Percentiles rank a stretch among this genome's conserved stretches.
phyloP scores from a whole-genome alignment of 345 rosid genomes.

The Populus simonii region DNA sequence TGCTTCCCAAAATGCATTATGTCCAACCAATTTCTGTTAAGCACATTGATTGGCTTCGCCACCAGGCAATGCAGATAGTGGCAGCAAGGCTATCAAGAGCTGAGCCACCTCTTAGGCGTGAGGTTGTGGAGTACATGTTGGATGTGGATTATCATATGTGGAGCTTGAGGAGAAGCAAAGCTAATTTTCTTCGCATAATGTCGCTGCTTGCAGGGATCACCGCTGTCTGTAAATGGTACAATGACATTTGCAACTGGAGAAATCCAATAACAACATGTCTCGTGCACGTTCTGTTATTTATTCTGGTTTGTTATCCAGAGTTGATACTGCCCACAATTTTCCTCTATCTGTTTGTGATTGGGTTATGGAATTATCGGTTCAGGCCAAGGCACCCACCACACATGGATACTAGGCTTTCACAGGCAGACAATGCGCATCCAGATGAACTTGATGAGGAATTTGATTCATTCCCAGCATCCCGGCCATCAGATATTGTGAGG shows the following conservation, averaged over 20 bases:
- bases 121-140: constrained; percentile 30
- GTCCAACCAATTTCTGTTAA: constrained; percentile 27
- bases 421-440: constrained; percentile 19
- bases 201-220: constrained; percentile 18
- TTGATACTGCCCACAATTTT: constrained; percentile 28
- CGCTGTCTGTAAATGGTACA: constrained; percentile 27
- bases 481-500: constrained; percentile 22
- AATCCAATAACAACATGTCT: constrained; percentile 31
- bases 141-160: constrained; percentile 30
- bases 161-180: constrained; percentile 34
- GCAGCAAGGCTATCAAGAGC: constrained; percentile 26
- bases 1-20: constrained; percentile 38
- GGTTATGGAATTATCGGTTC: constrained; percentile 35
- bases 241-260: constrained; percentile 33
- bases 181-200: constrained; percentile 32
- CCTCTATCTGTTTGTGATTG: constrained; percentile 29
- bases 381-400: constrained; percentile 32
- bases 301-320: constrained; percentile 35
- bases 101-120: constrained; percentile 32
- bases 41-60: constrained; percentile 26
- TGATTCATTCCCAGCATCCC: constrained; percentile 20
- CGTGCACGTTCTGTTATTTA: constrained; percentile 27
- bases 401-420: constrained; percentile 28
- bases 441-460: constrained; percentile 37
- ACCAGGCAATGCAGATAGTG: constrained; percentile 33